Percentiles rank a stretch among this genome's conserved stretches.
Evolutionary conservation across 805 yeast genomes (phyloP).

Genomic region (Starmerella scarabaei): DNA sequence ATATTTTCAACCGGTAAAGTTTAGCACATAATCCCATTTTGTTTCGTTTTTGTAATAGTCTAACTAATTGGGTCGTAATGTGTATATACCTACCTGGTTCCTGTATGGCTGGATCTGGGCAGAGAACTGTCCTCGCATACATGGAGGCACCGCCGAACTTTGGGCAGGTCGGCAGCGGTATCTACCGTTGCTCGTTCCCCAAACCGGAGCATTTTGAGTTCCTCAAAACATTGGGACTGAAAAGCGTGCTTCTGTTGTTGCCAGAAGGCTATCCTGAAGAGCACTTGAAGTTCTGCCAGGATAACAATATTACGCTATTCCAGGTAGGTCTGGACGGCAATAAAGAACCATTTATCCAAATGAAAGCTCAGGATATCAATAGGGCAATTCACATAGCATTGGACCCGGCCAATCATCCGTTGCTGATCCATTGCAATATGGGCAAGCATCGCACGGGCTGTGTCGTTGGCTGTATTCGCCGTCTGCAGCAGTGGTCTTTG

Average conservation of each 20-base stretch:
- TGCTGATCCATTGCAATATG: constrained; percentile 85
- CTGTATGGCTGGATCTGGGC: background rate
- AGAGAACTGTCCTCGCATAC: background rate
- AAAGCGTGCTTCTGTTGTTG: constrained; percentile 66
- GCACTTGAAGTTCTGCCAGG: constrained; percentile 48
- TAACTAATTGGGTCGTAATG: background rate
- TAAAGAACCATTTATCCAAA: constrained; percentile 36
- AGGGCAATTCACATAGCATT: constrained; percentile 69
- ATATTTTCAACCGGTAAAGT: constrained; percentile 7
- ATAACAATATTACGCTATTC: constrained; percentile 52
- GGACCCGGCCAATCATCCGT: constrained; percentile 80
- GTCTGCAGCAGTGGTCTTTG: constrained; percentile 82
- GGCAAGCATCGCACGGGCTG: constrained; percentile 98
- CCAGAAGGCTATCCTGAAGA: constrained; percentile 86
- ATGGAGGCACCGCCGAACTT: constrained; percentile 67
- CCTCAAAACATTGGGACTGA: constrained; percentile 47
- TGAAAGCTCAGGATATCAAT: constrained; percentile 53
- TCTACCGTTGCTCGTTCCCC: constrained; percentile 85
- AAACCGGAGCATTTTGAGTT: constrained; percentile 68
- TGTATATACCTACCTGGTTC: background rate
- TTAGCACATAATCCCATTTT: background rate
- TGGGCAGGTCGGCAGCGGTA: constrained; percentile 61
- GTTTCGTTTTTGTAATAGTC: background rate
- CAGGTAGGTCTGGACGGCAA: constrained; percentile 93
- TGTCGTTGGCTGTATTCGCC: constrained; percentile 78